A percentile compares a stretch with the other conserved stretches of the same genome.
phyloP scores from a whole-genome alignment of 1,284 basidiomycete species.

The Cystobasidium slooffiae region DNA sequence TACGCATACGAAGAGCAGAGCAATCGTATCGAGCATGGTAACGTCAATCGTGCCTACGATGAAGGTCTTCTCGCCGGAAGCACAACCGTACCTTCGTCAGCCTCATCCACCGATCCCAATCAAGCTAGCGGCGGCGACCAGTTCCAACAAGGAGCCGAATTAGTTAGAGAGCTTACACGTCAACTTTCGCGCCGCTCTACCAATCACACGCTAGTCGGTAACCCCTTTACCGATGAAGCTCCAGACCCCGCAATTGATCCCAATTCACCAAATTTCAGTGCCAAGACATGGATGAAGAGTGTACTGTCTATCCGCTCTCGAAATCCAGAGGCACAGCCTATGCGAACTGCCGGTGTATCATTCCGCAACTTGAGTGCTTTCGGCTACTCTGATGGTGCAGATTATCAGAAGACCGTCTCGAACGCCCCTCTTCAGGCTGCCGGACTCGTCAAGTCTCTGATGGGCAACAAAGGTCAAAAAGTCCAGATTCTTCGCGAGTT shows the following conservation, averaged over 20 bases:
- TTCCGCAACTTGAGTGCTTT: constrained; percentile 61
- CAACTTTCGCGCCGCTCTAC: constrained; percentile 20
- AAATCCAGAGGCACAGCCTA: constrained; percentile 54
- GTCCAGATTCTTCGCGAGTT: constrained; percentile 62
- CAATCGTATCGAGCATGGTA: constrained; percentile 7
- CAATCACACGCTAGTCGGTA: constrained; percentile 7
- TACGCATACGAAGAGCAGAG: background rate
- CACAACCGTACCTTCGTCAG: background rate
- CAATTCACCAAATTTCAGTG: constrained; percentile 58
- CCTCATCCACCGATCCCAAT: background rate
- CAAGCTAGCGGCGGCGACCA: background rate
- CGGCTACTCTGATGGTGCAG: constrained; percentile 60
- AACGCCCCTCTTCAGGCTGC: constrained; percentile 58
- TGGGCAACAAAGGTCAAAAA: constrained; percentile 57
- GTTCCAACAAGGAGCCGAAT: background rate
- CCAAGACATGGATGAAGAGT: constrained; percentile 58
- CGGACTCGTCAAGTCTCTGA: constrained; percentile 55
- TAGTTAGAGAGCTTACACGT: constrained; percentile 9
- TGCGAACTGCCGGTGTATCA: constrained; percentile 59
- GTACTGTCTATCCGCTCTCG: constrained; percentile 54
- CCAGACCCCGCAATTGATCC: constrained; percentile 59
- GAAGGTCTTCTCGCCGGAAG: constrained; percentile 12
- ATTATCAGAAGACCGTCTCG: constrained; percentile 60
- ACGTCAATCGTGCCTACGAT: background rate
- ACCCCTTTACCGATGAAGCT: constrained; percentile 52